Evolutionary conservation across 2,329 filamentous ascomycete species (phyloP), one percentile per base, ranked within the genome.

Genomic region (Acarospora socialis): DNA sequence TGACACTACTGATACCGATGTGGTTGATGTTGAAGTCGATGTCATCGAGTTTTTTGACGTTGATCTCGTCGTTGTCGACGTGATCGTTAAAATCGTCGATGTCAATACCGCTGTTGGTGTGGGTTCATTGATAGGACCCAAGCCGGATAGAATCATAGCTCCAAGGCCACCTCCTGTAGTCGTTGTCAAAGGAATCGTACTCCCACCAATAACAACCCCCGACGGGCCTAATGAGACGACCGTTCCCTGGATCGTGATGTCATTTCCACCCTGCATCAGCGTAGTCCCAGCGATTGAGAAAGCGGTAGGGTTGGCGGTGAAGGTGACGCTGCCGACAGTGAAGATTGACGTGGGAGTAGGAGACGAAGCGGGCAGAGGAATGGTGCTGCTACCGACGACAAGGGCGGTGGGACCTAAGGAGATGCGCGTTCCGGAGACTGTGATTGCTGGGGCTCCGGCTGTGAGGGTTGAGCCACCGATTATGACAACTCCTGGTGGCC

Each of bases 191-290:
- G n/a, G n/a, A n/a, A n/a, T n/a, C n/a, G 13, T 14, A 14, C 13
- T 8, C 10, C 22, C 33, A 7, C 31, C 23, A 7, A 36, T 14
- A 6, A 36, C 13, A n/a, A n/a, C n/a, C n/a, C 30, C 30, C 21
- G 34, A 34, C 14, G 19, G 25, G 12, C 21, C 14, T 12, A 34
- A 26, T 18, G 18, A 23, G n/a, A 36, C 16, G 14, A 26, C 12
- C 15, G 30, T 33, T 6, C 34, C 34, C 9, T 20, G 14, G 4
- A 36, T 15, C 14, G 30, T 36, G 16, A 34, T 19, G 7, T n/a
- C 28, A 13, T 28, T 21, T 15, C 29, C 33, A 13, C 21, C 30
- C 6, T 28, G 10, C n/a, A 14, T 13, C 15, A 36, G 12, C 5
- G 30, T 33, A 3, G 8, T 17, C 20, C 22, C 35, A 14, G 23